Base-by-base conservation (phyloP, 2,329 filamentous ascomycete species). In the Xylariaceae sp. region DNA sequence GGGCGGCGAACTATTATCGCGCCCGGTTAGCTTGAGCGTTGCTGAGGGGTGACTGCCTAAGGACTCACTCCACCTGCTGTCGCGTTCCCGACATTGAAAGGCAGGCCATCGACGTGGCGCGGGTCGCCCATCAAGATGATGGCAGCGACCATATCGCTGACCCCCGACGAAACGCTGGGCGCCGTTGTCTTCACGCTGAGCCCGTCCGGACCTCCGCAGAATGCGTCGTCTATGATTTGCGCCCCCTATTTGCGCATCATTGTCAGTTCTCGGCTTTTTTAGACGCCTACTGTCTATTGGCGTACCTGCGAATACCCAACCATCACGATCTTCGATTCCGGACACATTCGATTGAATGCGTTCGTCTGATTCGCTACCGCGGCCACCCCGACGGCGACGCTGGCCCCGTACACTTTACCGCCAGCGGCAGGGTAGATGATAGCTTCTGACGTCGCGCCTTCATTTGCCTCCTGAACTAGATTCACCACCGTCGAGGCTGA, bases 41-140 rank as follows among this genome's bases (percentile, higher is more conserved):
- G 3, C 9, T 37, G 3, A 5, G 23, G 20, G 16, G 2, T 1
- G 37, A 1, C 16, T 16, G 29, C 1, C 7, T 26, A n/a, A 19
- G n/a, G 20, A 61, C 81, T 74, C 77, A 86, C 83, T 21, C 84
- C 84, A 50, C 74, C 70, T 18, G 77, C 79, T 23, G 67, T 74
- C 65, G 83, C 85, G 14, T 81, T 86, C 12, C 85, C 84, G 52
- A 84, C 80, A 50, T 85, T 79, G 69, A 83, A 87, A 2, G 80
- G 66, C 29, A 82, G 70, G 1, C 83, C 81, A 20, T 71, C 67
- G 16, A 76, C 74, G 66, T 82, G 78, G 57, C 83, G 75, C 14
- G 84, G 85, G 65, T 85, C 79, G 7, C 84, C 84, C 81, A 85
- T 84, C 62, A 84, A 78, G 61, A 87, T 82, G 20, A 80, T 80